phyloP scores from a whole-genome alignment of 192 early-diverging fungal species.

The Neocallimastix lanati region DNA sequence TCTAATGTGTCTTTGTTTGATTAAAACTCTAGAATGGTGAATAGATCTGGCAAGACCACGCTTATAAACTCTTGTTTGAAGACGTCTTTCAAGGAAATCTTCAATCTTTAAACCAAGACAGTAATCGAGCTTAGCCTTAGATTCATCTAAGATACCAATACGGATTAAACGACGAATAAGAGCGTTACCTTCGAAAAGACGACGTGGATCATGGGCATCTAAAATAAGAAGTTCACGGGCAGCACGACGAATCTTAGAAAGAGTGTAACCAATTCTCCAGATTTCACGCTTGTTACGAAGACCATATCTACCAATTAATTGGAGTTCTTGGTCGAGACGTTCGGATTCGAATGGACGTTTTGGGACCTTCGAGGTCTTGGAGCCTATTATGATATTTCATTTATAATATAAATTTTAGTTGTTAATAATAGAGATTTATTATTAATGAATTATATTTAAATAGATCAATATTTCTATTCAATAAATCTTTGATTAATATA shows the following conservation, averaged over 20 bases:
- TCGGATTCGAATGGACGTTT: conserved; percentile 90
- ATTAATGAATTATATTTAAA: too few relatives aligned
- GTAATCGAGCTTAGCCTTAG: conserved; percentile 98
- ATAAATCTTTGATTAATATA: too few relatives aligned
- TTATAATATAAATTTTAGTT: too few relatives aligned
- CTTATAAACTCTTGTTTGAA: not conserved
- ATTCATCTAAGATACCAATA: conserved; percentile 93
- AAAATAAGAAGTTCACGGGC: conserved; percentile 97
- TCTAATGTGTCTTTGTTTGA: not conserved
- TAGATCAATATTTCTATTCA: too few relatives aligned
- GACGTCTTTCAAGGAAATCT: conserved; percentile 86
- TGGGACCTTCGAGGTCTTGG: conserved; percentile 51
- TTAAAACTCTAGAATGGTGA: conserved; percentile 1
- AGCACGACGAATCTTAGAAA: conserved; percentile 99
- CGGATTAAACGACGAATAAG: conserved; percentile 96
- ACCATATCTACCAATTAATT: conserved; percentile 92
- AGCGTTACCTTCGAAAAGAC: conserved; percentile 98
- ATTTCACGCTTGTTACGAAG: conserved; percentile 98
- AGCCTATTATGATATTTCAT: too few relatives aligned
- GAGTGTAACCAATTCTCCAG: conserved; percentile 87
- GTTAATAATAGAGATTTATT: too few relatives aligned
- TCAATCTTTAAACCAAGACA: conserved; percentile 91
- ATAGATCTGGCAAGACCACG: not conserved
- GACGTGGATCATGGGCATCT: conserved; percentile 88
- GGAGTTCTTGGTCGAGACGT: conserved; percentile 85